These are phyloP conservation scores for Dimargaris xerosporica DNA, from an alignment of 192 early-diverging fungal species.

Conservation along the genomic window DNA sequence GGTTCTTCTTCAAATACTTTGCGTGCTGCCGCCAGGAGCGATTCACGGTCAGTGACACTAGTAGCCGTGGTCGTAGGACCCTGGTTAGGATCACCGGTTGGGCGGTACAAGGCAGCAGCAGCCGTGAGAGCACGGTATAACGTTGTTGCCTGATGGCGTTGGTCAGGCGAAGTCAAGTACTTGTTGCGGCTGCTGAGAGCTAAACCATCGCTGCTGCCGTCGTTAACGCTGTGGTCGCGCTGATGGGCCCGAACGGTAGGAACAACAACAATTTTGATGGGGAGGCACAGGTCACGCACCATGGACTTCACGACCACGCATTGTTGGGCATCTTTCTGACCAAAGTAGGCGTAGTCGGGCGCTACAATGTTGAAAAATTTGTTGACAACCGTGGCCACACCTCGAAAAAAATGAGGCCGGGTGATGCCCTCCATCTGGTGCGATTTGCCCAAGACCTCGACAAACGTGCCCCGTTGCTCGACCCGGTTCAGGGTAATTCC, in stretches of 20 bases:
- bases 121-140: constrained; percentile 54
- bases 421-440: constrained; percentile 88
- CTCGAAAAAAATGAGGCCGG: constrained; percentile 91
- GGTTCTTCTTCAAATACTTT: constrained; percentile 21
- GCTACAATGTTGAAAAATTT: constrained; percentile 85
- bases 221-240: too few relatives aligned
- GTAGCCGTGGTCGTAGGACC: too few relatives aligned
- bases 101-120: constrained; percentile 24
- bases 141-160: constrained; percentile 50
- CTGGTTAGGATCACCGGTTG: constrained; percentile 4
- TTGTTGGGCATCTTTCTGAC: constrained; percentile 97
- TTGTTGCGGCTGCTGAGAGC: constrained; percentile 84
- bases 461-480: constrained; percentile 78
- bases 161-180: constrained; percentile 50
- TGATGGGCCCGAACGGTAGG: constrained; percentile 52
- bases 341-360: constrained; percentile 76
- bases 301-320: constrained; percentile 61
- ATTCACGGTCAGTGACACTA: too few relatives aligned
- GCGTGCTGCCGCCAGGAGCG: constrained; percentile 30
- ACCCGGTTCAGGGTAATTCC: constrained; percentile 70
- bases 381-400: constrained; percentile 86
- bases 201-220: constrained; percentile 41
- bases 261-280: constrained; percentile 50
- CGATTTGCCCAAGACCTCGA: constrained; percentile 75
- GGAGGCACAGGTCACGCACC: constrained; percentile 76